Conservation (phyloP, 108 stramenopile species). For the Skeletonema grethae region DNA sequence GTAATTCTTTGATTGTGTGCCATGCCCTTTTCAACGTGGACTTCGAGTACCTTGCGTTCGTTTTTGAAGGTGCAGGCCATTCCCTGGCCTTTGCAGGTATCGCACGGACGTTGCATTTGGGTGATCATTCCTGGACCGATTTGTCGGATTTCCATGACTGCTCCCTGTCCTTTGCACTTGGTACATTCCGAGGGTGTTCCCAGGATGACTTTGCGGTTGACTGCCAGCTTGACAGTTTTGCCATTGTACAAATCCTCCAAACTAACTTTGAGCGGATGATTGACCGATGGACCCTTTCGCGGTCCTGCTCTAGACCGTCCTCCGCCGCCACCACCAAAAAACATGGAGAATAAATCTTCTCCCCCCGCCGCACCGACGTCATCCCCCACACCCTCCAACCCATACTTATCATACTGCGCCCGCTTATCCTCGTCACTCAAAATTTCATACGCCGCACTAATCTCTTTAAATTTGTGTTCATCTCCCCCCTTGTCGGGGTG, state of each 20-base stretch:
- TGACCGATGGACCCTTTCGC: slow-evolving; percentile 91
- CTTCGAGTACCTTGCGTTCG: slow-evolving; percentile 86
- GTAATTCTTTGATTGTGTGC: slow-evolving; percentile 91
- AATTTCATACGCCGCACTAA: slow-evolving; percentile 89
- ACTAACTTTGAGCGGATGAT: slow-evolving; percentile 90
- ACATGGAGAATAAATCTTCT: slow-evolving; percentile 96
- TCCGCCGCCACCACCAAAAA: slow-evolving; percentile 88
- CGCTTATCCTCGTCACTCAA: slow-evolving; percentile 85
- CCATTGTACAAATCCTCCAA: slow-evolving; percentile 97
- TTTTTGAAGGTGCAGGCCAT: slow-evolving; percentile 65
- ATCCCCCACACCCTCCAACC: slow-evolving; percentile 88
- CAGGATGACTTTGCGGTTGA: slow-evolving; percentile 90
- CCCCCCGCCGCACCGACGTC: slow-evolving; percentile 67
- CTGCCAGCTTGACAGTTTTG: slow-evolving; percentile 91
- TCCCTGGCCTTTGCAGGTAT: slow-evolving; percentile 79
- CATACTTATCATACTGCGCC: slow-evolving; percentile 89
- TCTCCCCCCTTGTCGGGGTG: slow-evolving; percentile 90
- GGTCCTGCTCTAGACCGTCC: slow-evolving; percentile 68
- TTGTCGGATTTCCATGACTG: slow-evolving; percentile 84
- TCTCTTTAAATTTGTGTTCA: slow-evolving; percentile 87
- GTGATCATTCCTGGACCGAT: slow-evolving; percentile 93
- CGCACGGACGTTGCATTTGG: slow-evolving; percentile 84
- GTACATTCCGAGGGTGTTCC: slow-evolving; percentile 72
- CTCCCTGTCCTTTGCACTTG: slow-evolving; percentile 87
- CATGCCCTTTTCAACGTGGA: slow-evolving; percentile 95